Evolutionary conservation across 352 stramenopile species (phyloP).

Genomic region (Phytophthora idaei): DNA sequence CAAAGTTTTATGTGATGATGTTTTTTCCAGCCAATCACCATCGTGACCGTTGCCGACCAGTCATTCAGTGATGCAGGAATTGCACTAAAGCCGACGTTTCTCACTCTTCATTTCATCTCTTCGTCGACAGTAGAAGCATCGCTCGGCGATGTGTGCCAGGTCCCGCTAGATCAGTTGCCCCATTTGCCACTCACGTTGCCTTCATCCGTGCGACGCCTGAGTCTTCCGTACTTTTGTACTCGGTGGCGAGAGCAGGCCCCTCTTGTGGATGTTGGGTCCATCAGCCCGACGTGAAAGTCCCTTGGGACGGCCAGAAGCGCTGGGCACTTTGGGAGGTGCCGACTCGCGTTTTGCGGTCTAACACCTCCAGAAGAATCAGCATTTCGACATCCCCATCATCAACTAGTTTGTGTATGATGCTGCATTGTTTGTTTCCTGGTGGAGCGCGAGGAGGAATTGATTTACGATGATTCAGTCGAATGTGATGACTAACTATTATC

Average conservation of each 20-base stretch:
- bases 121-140: conserved; percentile 1
- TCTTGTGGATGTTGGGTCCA: conserved; percentile 77
- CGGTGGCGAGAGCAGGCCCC: conserved; percentile 68
- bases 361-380: conserved; percentile 74
- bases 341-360: conserved; percentile 63
- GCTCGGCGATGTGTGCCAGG: conserved; percentile 1
- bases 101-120: conserved; percentile 16
- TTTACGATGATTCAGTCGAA: conserved; percentile 41
- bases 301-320: conserved; percentile 68
- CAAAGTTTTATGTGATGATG: not conserved
- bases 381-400: conserved; percentile 63
- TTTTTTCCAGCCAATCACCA: conserved; percentile 5
- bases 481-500: conserved; percentile 61
- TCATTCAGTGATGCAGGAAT: conserved; percentile 2
- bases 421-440: conserved; percentile 6
- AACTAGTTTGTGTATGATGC: conserved; percentile 12
- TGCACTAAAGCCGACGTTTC: no score
- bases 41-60: conserved; percentile 10
- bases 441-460: conserved; percentile 50
- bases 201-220: conserved; percentile 50
- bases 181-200: conserved; percentile 72
- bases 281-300: conserved; percentile 78
- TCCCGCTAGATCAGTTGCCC: conserved; percentile 31
- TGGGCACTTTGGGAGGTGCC: conserved; percentile 73
- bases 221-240: conserved; percentile 65